Evolutionary conservation across 2,329 filamentous ascomycete species (phyloP), one percentile per base, ranked within the genome.

Genomic region (Monilinia polystroma): DNA sequence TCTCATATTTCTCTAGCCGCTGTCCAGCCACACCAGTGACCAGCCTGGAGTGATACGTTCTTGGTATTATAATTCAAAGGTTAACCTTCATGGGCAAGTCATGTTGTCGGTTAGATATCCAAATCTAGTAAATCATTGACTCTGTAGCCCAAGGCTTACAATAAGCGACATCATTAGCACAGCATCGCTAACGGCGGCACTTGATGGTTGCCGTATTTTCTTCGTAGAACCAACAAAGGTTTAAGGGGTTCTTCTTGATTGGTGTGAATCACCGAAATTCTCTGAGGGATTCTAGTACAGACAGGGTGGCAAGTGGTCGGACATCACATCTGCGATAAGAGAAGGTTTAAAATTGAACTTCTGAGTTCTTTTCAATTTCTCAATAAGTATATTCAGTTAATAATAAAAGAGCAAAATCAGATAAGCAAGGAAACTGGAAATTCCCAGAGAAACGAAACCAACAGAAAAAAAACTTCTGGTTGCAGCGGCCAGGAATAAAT

Each of bases 401-500:
- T 12, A 52, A 26, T 12, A 52, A 26, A 32, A 49, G 54, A 38
- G 12, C 16, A 16, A 41, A 38, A 52, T 35, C 49, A 32, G 29
- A 49, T 51, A 60, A 49, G 43, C 26, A 49, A 35, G 12, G 57
- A 29, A 60, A 60, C 23, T 32, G 54, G 14, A 32, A 43, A 20
- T n/a, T 23, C 45, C 59, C 41, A 41, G 49, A 29, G 18, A 4
- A 52, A 63, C 35, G 45, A 62, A 62, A 54, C 18, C 5, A 18
- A 14, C 14, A 29, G 18, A n/a, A 14, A 26, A 58, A 53, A 63
- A 20, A 35, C 29, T 47, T 10, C 58, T 38, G 64, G 43, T 53
- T 58, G 63, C 35, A 52, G 55, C 55, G 49, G 64, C 64, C 55
- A 47, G 47, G 18, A 47, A 52, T 43, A 52, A 52, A 60, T 65